Conservation (phyloP, 2,329 filamentous ascomycete species). For the Clonostachys byssicola region DNA sequence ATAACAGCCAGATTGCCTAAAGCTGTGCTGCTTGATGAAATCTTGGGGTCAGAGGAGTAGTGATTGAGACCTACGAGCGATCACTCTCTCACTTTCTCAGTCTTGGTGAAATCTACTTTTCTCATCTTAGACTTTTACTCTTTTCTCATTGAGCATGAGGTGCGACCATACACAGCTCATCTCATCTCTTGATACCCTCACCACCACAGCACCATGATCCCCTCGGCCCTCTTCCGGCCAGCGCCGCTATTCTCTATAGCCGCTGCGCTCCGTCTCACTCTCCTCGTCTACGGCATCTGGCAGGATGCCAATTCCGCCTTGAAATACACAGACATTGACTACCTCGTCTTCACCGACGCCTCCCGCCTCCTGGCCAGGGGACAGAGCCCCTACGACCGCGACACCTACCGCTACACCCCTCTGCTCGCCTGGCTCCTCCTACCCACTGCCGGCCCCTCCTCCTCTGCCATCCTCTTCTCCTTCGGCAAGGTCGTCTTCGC, state of each 20-base stretch:
- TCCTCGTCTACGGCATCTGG: slow-evolving; percentile 85
- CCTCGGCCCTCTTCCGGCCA: slow-evolving; percentile 20
- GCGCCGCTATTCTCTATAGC: slow-evolving; percentile 50
- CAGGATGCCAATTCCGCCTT: slow-evolving; percentile 89
- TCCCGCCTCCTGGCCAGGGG: slow-evolving; percentile 69
- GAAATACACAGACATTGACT: slow-evolving; percentile 99
- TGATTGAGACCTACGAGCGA: no score
- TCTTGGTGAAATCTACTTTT: neutral
- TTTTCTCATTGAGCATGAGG: neutral
- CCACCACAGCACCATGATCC: neutral
- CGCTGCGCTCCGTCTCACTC: slow-evolving; percentile 61
- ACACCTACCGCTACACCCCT: slow-evolving; percentile 96
- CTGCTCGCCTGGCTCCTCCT: slow-evolving; percentile 87
- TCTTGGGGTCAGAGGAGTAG: no score
- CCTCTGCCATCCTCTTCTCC: slow-evolving; percentile 62
- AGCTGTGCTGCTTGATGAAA: no score
- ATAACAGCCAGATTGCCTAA: no score
- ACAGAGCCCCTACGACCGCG: slow-evolving; percentile 76
- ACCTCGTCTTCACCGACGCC: slow-evolving; percentile 96
- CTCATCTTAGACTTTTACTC: neutral
- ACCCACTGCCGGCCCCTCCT: slow-evolving; percentile 56
- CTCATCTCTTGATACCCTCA: slow-evolving; percentile 2
- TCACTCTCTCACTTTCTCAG: no score
- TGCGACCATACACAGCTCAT: neutral
- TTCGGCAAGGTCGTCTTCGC: slow-evolving; percentile 89